Evolutionary conservation across 768 basidiomycete genomes (phyloP).

Genomic region (Amanita phalloides): DNA sequence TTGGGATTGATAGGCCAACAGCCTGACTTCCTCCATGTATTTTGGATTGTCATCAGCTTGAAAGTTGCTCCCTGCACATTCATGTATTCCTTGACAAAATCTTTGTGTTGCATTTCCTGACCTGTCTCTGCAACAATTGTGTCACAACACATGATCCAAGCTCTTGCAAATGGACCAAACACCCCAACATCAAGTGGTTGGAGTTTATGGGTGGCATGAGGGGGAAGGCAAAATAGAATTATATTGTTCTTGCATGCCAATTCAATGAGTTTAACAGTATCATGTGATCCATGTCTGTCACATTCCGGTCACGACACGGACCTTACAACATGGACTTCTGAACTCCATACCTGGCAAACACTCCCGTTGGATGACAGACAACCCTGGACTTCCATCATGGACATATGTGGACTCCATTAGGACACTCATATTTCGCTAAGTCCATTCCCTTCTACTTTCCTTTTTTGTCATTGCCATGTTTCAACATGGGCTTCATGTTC

Average conservation of each 20-base stretch:
- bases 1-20: not conserved
- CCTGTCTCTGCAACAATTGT: too few relatives aligned
- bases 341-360: too few relatives aligned
- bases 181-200: slow-evolving; percentile 35
- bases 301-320: too few relatives aligned
- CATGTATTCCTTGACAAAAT: not conserved
- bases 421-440: too few relatives aligned
- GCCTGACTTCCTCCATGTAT: not conserved
- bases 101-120: slow-evolving; percentile 14
- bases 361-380: too few relatives aligned
- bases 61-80: not conserved
- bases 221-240: slow-evolving; percentile 22
- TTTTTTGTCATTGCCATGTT: too few relatives aligned
- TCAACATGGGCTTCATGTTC: too few relatives aligned
- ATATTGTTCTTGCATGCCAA: not conserved
- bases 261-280: not conserved
- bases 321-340: too few relatives aligned
- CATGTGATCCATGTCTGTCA: not conserved
- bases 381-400: too few relatives aligned
- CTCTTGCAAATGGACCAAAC: slow-evolving; percentile 24
- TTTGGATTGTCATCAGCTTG: slow-evolving; percentile 10
- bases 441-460: too few relatives aligned
- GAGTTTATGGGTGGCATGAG: slow-evolving; percentile 30
- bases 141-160: too few relatives aligned
- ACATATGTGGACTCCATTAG: too few relatives aligned